Base-by-base conservation (phyloP, 768 basidiomycete species). In the Hygrophoropsis aurantiaca region DNA sequence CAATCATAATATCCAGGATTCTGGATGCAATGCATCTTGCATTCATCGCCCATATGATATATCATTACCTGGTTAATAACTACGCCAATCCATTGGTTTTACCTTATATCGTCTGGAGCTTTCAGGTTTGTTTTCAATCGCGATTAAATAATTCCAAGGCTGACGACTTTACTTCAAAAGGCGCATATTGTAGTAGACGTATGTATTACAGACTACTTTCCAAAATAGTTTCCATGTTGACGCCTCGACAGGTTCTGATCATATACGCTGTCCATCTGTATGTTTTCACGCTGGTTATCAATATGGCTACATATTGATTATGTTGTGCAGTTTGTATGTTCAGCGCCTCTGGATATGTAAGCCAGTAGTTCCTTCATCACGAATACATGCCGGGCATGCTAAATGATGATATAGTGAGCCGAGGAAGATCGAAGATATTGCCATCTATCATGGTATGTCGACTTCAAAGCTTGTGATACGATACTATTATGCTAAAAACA, bases 11-110 rank as follows among this genome's bases (percentile, higher is more conserved):
- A 27, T n/a, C n/a, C n/a, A 73, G 72, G 70, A n/a, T 64, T 8
- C 55, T 72, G 11, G 70, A 71, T 51, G 62, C 63, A 8, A 46
- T 70, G 11, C 69, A 71, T 35, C 53, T 71, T 26, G 62, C 58
- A 0, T 56, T 73, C 19, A 52, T 69, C 20, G 62, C 68, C 1
- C 67, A 71, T 42, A 56, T 55, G 19, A 23, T 71, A 11, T 72
- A 72, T 53, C 62, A 58, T 51, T 72, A 71, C 56, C 47, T 67
- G 25, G 59, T 72, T 30, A 57, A 53, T 5, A 70, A 67, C 38
- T 70, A 62, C 43, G 56, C 43, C 23, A 65, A 69, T 49, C 62
- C 66, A 4, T 3, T 48, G 4, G 58, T 56, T 16, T 44, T 71
- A 20, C 44, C 59, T 4, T 52, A 43, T 5, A 59, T 68, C 3